Evolutionary conservation across 208 protist genomes (phyloP).

Genomic region (Trypanosoma lewisi): DNA sequence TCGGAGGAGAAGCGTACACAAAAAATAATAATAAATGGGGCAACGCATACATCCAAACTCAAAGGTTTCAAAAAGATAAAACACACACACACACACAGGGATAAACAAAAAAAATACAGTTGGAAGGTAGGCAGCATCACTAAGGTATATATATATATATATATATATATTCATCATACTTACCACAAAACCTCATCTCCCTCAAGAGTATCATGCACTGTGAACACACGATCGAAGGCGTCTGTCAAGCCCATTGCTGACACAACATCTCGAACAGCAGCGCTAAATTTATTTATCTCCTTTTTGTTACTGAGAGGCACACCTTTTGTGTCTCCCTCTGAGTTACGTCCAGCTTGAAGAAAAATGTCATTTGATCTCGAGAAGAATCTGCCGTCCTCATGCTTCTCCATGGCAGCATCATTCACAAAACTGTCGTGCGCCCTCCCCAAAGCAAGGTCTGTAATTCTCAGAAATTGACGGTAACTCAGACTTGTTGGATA

Average conservation of each 20-base stretch:
- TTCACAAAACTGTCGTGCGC: slow-evolving; percentile 15
- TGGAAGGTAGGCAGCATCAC: neutral
- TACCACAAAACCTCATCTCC: slow-evolving; percentile 28
- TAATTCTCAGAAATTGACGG: slow-evolving; percentile 65
- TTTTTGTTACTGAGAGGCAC: slow-evolving; percentile 1
- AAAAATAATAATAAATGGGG: too few species aligned
- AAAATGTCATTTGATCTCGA: slow-evolving; percentile 17
- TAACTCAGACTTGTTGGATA: slow-evolving; percentile 65
- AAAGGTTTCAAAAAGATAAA: neutral
- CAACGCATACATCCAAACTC: neutral
- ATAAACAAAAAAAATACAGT: slow-evolving; percentile 8
- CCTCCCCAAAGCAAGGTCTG: slow-evolving; percentile 61
- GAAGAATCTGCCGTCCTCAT: neutral
- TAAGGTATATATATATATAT: slow-evolving; percentile 18
- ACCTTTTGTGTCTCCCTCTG: neutral
- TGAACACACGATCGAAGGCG: slow-evolving; percentile 31
- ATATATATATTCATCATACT: slow-evolving; percentile 9
- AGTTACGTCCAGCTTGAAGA: slow-evolving; percentile 8
- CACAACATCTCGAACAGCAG: slow-evolving; percentile 41
- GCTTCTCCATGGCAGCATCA: neutral
- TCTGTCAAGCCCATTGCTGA: slow-evolving; percentile 53
- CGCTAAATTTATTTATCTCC: slow-evolving; percentile 21
- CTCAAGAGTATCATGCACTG: slow-evolving; percentile 14
- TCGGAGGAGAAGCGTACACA: too few species aligned
- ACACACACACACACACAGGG: too few species aligned